Percentiles rank a stretch among this genome's conserved stretches.
These are phyloP conservation scores for Lachancea mirantina DNA, from an alignment of 805 yeast species.

Conservation along the genomic window DNA sequence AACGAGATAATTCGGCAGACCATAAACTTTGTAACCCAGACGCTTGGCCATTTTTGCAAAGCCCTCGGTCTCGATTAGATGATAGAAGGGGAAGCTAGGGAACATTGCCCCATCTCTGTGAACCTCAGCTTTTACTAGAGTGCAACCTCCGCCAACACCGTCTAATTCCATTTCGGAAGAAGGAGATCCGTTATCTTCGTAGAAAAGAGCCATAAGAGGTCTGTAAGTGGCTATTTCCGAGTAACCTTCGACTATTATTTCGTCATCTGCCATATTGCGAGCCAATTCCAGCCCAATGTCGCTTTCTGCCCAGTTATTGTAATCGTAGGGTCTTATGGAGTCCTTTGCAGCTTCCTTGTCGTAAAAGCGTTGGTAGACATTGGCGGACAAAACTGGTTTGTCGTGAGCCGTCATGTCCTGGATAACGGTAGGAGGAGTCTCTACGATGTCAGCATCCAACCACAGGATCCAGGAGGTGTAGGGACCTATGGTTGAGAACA, in stretches of 20 bases:
- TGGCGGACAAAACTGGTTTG: constrained; percentile 84
- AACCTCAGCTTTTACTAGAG: constrained; percentile 92
- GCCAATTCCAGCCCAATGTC: constrained; percentile 79
- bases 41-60: constrained; percentile 98
- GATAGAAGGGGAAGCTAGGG: constrained; percentile 97
- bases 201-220: constrained; percentile 86
- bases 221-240: constrained; percentile 89
- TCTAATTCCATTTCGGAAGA: constrained; percentile 76
- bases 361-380: constrained; percentile 78
- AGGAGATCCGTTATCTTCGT: constrained; percentile 55
- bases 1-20: constrained; percentile 90
- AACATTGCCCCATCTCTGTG: constrained; percentile 99
- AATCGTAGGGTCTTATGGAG: constrained; percentile 82
- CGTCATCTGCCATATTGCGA: constrained; percentile 67
- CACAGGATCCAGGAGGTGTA: constrained; percentile 92
- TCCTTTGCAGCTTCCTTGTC: constrained; percentile 50
- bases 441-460: constrained; percentile 93
- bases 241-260: constrained; percentile 92
- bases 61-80: constrained; percentile 95
- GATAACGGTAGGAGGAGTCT: constrained; percentile 72
- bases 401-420: constrained; percentile 84
- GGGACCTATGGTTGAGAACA: constrained; percentile 84
- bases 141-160: constrained; percentile 98
- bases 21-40: constrained; percentile 82
- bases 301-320: constrained; percentile 89